Evolutionary conservation across 2,329 filamentous ascomycete genomes (phyloP), one percentile per base, ranked within the genome.

Genomic region (Rasamsonia emersonii): DNA sequence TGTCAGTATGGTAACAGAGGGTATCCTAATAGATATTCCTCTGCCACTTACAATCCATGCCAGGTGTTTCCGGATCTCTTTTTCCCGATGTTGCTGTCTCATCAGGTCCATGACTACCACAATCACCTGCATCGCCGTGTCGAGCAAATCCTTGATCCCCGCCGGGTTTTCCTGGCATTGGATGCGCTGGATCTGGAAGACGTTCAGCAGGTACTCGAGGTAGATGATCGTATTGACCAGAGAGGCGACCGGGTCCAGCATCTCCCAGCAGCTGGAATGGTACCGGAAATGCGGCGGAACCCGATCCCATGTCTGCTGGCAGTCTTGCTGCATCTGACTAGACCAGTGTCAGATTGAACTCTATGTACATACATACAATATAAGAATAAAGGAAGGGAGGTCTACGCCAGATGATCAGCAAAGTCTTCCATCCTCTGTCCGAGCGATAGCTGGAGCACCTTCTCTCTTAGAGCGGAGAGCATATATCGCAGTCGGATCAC

Each of bases 111-210:
- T 38, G 20, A 44, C 36, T 4, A 37, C 38, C 2, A 40, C 42
- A 17, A 49, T 32, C 15, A 44, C 30, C 24, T 47, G 42, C 37
- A 47, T 44, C 9, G 44, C 42, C 14, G 37, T 41, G 18, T 43
- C 39, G 13, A 49, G 37, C 19, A 49, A 29, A 29, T 44, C 42
- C 10, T 28, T 39, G 18, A 31, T 40, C 11, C 36, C 35, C 18
- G 31, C 36, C 9, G 30, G 10, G 25, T 35, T 39, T 23, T 47
- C 40, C 13, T 39, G 37, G 9, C 39, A 44, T 11, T 43, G 42
- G 15, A 49, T 44, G 6, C 45, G 40, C 23, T 49, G 40, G 20
- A 47, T 35, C 21, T 49, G 44, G 18, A 47, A 42, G 1, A 49
- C 36, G 9, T 28, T 42, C 15, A 39, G 35, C 8, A 43, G 38